A percentile compares a stretch with the other conserved stretches of the same genome.
Conservation (phyloP, 164 flowering plant species). For the Houttuynia cordata region DNA sequence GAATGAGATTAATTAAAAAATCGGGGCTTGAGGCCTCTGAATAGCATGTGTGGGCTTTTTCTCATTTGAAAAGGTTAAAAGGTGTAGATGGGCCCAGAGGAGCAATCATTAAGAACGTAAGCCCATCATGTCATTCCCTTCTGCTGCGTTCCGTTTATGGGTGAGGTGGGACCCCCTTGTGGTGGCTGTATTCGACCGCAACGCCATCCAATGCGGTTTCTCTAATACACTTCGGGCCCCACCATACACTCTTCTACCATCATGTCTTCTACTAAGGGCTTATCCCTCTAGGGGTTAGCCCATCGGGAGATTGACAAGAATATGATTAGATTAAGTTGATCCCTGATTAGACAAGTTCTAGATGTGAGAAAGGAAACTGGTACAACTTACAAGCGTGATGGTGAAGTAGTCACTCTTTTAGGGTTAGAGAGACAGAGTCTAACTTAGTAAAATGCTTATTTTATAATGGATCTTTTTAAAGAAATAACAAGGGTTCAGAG, state of each 20-base stretch:
- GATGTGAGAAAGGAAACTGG: no score
- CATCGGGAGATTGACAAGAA: not conserved
- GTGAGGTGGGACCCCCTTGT: constrained; percentile 1
- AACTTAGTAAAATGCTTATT: no score
- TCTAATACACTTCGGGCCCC: constrained; percentile 34
- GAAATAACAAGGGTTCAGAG: no score
- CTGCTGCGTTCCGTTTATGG: constrained; percentile 5
- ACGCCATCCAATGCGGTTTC: constrained; percentile 30
- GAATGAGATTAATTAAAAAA: not conserved
- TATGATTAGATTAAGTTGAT: not conserved
- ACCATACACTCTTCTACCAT: constrained; percentile 11
- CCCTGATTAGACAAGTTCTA: not conserved
- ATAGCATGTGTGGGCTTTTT: no score
- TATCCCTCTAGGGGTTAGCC: not conserved
- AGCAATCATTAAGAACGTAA: constrained; percentile 8
- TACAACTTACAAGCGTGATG: constrained; percentile 4
- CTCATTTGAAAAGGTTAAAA: not conserved
- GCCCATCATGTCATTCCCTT: constrained; percentile 17
- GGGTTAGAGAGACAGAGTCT: no score
- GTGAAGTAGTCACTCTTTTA: not conserved
- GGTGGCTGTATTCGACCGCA: constrained; percentile 26
- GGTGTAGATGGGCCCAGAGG: not conserved
- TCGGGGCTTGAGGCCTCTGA: no score
- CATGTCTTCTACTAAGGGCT: constrained; percentile 10
- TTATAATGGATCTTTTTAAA: no score